These are phyloP conservation scores for Globisporangium yorkense DNA, from an alignment of 352 stramenopile species.

Conservation along the genomic window DNA sequence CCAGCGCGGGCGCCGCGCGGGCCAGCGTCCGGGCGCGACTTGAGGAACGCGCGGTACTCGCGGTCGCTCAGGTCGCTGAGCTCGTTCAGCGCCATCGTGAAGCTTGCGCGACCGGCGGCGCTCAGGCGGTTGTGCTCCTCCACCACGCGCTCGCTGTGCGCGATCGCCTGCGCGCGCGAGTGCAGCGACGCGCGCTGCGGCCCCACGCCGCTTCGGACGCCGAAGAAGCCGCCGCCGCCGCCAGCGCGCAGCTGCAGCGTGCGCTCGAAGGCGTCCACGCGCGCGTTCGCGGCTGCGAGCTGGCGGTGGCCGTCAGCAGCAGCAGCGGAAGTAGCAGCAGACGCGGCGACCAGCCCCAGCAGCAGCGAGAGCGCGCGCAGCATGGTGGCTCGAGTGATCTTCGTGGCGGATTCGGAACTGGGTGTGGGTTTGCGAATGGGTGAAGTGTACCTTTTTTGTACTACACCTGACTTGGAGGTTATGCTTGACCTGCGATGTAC, in stretches of 20 bases:
- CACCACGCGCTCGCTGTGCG: constrained; percentile 31
- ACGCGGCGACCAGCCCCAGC: not conserved
- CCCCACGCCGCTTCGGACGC: constrained; percentile 15
- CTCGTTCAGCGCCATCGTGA: constrained; percentile 56
- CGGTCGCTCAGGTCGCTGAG: constrained; percentile 62
- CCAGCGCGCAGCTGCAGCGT: constrained; percentile 3
- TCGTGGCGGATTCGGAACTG: not conserved
- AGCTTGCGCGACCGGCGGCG: constrained; percentile 28
- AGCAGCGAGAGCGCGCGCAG: not conserved
- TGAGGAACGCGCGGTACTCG: constrained; percentile 60
- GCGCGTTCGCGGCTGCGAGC: constrained; percentile 1
- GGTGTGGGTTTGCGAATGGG: not conserved
- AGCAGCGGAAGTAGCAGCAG: too few relatives aligned
- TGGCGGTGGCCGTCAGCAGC: not conserved
- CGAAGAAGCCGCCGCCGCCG: constrained; percentile 5
- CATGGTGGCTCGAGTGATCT: not conserved
- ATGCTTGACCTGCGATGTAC: too few relatives aligned
- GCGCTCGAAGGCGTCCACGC: constrained; percentile 7
- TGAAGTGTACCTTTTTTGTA: too few relatives aligned
- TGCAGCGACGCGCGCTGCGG: constrained; percentile 37
- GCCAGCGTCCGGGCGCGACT: constrained; percentile 29
- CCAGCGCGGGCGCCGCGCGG: not conserved
- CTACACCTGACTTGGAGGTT: too few relatives aligned
- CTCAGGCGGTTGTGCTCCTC: constrained; percentile 43
- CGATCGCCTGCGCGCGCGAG: constrained; percentile 36